Evolutionary conservation across 768 basidiomycete species (phyloP), one percentile per base, ranked within the genome.

Genomic region (Hebeloma cylindrosporum): DNA sequence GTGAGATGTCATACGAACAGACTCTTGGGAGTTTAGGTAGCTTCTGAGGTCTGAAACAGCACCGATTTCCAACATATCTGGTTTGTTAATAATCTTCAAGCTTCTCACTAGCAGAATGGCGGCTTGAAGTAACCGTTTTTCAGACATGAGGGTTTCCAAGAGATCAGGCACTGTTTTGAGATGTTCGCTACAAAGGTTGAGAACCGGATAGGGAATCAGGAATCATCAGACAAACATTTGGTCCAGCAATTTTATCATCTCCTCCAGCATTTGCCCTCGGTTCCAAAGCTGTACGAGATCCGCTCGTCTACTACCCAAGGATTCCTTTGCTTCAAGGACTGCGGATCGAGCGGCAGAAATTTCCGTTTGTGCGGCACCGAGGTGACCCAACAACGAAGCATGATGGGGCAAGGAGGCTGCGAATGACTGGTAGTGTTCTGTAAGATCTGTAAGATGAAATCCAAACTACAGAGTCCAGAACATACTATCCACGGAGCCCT

Each of bases 61-160:
- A n/a, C 94, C 94, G 47, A 99, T 87, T 60, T 97, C 95, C 47
- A 85, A 70, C 85, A 98, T 89, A 53, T 98, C 96, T 6, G 83
- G 71, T 57, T 88, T 93, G 62, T 88, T 92, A 53, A 95, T 93
- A 22, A 85, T 79, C 65, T 95, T 97, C 36, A 96, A 67, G 58
- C 88, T 92, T 39, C 88, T 75, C 26, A 96, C 82, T 21, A 99
- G 79, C 6, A 98, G 71, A 9, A 87, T 79, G 1, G 95, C 81
- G 2, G 96, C 95, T 54, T 93, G 85, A 26, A 97, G 71, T 32
- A 97, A 78, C 9, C 89, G 81, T 61, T 98, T 98, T 65, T 98
- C 96, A 3, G 93, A 91, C 59, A 97, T 91, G n/a, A 98, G 69
- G 2, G 87, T 84, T 65, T 99, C 96, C 16, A 99, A 73, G 14